Base-by-base conservation (phyloP, 306 rosid species). In the Nissolia schottii region DNA sequence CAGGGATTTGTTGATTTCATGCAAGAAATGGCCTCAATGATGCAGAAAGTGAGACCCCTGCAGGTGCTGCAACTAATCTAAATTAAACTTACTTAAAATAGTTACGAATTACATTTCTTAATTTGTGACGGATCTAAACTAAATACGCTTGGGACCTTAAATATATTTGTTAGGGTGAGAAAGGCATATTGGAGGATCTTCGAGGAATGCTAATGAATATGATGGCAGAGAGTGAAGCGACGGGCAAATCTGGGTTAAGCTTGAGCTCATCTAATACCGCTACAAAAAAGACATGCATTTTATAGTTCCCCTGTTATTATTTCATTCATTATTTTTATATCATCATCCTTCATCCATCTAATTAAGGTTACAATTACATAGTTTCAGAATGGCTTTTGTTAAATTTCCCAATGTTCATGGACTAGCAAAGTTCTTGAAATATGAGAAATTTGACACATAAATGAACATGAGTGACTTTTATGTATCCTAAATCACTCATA, bases 1-100 rank as follows among this genome's bases (percentile, higher is more conserved):
- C 68, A 79, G 83, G 81, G 83, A n/a, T 74, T 82, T 32, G 66
- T 79, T 50, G 79, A 79, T 53, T 83, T 75, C 75, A 79, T 83
- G 83, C 86, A 79, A 75, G 86, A 83, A 79, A 70, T 83, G 86
- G 37, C 15, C 24, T 59, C 43, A 59, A 48, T 51, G 73, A 75
- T 79, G 76, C 68, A 75, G 13, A 70, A n/a, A 6, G 83, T 64
- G 54, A 65, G 50, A 22, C 59, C 49, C 37, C 41, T n/a, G n/a
- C n/a, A 74, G 80, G 83, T 77, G 4, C n/a, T 31, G 16, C 68
- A 41, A 20, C 12, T 16, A 3, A 7, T 22, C 40, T 32, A 7
- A 27, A 25, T 8, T 66, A 16, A 29, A 34, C 22, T 66, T 12
- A 14, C 6, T 6, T 7, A 27, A 1, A 31, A 35, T 7, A 69